Evolutionary conservation across 306 rosid genomes (phyloP), one percentile per base, ranked within the genome.

Genomic region (Quercus engelmannii): DNA sequence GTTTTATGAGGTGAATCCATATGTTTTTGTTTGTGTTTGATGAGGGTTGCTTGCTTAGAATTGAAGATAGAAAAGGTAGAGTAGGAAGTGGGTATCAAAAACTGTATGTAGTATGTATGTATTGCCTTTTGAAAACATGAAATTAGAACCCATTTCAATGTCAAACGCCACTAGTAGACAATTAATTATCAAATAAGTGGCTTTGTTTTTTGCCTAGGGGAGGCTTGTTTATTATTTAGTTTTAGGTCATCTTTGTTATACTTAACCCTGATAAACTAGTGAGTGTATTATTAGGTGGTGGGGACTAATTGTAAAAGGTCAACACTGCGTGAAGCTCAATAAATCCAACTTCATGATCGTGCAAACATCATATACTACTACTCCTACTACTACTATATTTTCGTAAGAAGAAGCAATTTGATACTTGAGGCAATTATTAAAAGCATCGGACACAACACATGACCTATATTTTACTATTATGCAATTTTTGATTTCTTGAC

Each of bases 1-100:
- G 80, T 4, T 55, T 69, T 74, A 65, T 1, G 33, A 54, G 74
- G 20, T 7, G 82, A 80, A 67, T 56, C 71, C 84, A 84, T 83
- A 18, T 31, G 0, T 19, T 55, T 23, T 43, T 41, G 52, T 43
- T 30, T 9, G 6, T 46, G 65, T 59, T 58, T 31, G 14, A 20
- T 58, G 58, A 23, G 41, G 79, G 59, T 18, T 20, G 79, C 49
- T 73, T 1, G 26, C 56, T 79, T 71, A 1, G 61, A 11, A 2
- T 15, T 30, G 78, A 79, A 79, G 83, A 35, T 68, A 7, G 25
- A 33, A 19, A 20, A n/a, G 51, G 15, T 68, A 1, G 52, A 17
- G 52, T 19, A 19, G 52, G 18, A 31, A 15, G 71, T 65, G 49
- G 71, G 71, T 30, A 15, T 30, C 13, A 49, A 49, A 10, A 41